phyloP scores from a whole-genome alignment of 2,329 filamentous ascomycete genomes.

The Fusarium concolor region DNA sequence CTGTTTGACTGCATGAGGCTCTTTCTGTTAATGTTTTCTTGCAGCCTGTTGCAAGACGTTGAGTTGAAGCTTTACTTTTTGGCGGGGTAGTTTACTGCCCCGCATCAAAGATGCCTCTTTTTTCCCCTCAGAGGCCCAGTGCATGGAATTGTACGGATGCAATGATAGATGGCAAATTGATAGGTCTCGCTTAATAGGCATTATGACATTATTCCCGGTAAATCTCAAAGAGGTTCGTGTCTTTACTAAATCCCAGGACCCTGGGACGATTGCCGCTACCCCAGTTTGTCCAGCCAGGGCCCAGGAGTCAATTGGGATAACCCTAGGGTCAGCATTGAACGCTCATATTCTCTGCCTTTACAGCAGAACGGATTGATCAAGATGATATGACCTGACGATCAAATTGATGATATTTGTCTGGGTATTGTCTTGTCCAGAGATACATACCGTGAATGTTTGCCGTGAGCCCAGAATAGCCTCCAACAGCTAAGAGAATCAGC shows the following conservation, averaged over 20 bases:
- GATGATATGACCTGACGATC: background rate
- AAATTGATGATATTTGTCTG: background rate
- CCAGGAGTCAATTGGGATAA: background rate
- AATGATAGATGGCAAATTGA: background rate
- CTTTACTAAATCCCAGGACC: background rate
- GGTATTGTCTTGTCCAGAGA: background rate
- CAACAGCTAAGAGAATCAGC: background rate
- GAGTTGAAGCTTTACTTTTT: background rate
- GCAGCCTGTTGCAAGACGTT: too few species aligned
- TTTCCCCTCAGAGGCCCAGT: background rate
- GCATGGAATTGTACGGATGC: too few species aligned
- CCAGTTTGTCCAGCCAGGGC: background rate
- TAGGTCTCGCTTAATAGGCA: background rate
- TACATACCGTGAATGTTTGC: background rate
- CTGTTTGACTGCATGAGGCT: too few species aligned
- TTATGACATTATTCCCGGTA: background rate
- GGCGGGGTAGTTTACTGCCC: background rate
- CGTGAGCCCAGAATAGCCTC: background rate
- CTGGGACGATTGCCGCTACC: slow-evolving; percentile 3
- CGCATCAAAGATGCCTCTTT: background rate
- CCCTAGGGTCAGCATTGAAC: background rate
- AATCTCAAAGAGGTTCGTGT: background rate
- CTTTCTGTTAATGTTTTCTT: too few species aligned
- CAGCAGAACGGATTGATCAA: too few species aligned
- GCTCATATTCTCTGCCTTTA: background rate